Percentiles rank a stretch among this genome's conserved stretches.
Evolutionary conservation across 306 rosid genomes (phyloP).

Genomic region (Cicer arietinum): DNA sequence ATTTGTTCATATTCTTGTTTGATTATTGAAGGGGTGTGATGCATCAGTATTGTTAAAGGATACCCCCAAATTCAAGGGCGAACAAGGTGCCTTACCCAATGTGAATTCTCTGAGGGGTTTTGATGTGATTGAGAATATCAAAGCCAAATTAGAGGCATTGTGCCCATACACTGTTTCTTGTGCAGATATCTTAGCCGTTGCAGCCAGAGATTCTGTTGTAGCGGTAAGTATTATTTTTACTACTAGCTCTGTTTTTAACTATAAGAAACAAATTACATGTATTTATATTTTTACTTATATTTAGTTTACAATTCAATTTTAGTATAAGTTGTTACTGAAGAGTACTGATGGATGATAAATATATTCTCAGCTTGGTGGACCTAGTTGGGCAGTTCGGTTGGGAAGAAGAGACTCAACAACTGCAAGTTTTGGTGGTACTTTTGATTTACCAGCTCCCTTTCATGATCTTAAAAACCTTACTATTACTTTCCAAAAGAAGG

Average conservation of each 20-base stretch:
- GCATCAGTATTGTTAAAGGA: constrained; percentile 58
- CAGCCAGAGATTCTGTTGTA: constrained; percentile 62
- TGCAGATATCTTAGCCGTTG: constrained; percentile 60
- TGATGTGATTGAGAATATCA: constrained; percentile 53
- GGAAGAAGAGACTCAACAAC: constrained; percentile 69
- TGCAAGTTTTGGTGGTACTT: constrained; percentile 49
- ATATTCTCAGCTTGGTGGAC: constrained; percentile 57
- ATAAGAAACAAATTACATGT: too few species aligned
- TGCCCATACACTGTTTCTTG: constrained; percentile 63
- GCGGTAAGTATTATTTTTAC: constrained; percentile 39
- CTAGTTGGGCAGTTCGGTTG: constrained; percentile 45
- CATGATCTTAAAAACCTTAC: constrained; percentile 47
- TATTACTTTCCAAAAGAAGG: constrained; percentile 51
- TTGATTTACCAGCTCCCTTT: constrained; percentile 50
- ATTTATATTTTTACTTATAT: too few species aligned
- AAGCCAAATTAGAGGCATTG: constrained; percentile 36
- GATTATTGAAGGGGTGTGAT: constrained; percentile 62
- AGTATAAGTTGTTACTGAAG: background rate
- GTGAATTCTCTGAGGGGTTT: constrained; percentile 60
- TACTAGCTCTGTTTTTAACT: too few species aligned
- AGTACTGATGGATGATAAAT: background rate
- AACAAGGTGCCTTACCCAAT: constrained; percentile 57
- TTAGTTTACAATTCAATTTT: too few species aligned
- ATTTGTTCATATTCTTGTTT: background rate
- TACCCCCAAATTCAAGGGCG: constrained; percentile 53